Base-by-base conservation (phyloP, 2,329 filamentous ascomycete species). In the Neurospora sp. region DNA sequence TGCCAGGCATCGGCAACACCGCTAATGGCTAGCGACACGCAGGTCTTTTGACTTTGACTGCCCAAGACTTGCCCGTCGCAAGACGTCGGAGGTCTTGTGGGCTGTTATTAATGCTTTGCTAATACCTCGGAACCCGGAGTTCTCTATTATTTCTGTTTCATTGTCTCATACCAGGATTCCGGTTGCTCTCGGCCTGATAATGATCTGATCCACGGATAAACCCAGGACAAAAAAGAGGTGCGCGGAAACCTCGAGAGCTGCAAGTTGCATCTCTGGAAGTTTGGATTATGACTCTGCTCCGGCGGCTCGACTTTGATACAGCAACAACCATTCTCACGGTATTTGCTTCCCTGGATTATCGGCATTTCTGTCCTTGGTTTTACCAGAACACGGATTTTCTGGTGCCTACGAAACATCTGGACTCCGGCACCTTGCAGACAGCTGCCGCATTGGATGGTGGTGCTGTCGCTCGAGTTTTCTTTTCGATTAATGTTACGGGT, bases 201-300 rank as follows among this genome's bases (percentile, higher is more conserved):
- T 70, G 58, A 69, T 69, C 71, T 73, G 67, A 71, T 68, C 70
- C 67, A 68, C 52, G 74, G 70, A 75, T 70, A 74, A 66, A 71
- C 70, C 73, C 42, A 43, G 73, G 70, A 73, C 62, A 67, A 52
- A 19, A 23, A 19, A 62, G 72, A 72, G 71, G 70, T 72, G 71
- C 68, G 68, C 70, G 70, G 66, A 68, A 67, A 70, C 69, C 66
- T 70, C 68, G 11, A 71, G 74, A 73, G 72, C 66, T 75, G 74
- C 74, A 71, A 77, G 73, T 74, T 71, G 73, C 74, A 76, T 68
- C 73, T 73, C 72, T 70, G 67, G 70, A 66, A 46, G 46, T 70
- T 72, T 70, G 72, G 72, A 70, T 66, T 23, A 70, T 74, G 71
- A 72, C 15, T 67, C 66, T 40, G 36, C 23, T 38, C 69, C 68